Base-by-base conservation (phyloP, 177 flowering plant species). In the Vitis hybrid region DNA sequence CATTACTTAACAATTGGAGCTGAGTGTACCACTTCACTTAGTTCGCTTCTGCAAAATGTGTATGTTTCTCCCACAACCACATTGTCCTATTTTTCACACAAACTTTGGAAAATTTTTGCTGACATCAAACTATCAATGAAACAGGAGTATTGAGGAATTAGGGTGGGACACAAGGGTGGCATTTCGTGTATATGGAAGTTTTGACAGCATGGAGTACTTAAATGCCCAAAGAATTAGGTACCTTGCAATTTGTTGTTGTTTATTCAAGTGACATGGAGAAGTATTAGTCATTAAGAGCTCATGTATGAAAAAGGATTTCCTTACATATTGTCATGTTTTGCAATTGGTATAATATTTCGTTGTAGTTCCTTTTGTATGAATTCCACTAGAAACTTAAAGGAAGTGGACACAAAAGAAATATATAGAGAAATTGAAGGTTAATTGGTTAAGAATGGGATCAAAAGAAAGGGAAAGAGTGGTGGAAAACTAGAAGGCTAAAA, bases 151-250 rank as follows among this genome's bases (percentile, higher is more conserved):
- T 51, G 35, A 81, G 64, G 90, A 92, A 75, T n/a, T 83, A 55
- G 97, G 97, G 56, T 88, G 95, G 90, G 99, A 94, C 72, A 81
- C 83, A 59, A 88, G 99, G 75, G 93, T 87, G 14, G 91, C 87
- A 72, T 90, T 92, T 51, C n/a, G 79, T 19, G 75, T 92, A 1
- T 94, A 88, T 77, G 81, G 88, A 72, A 49, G 91, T 54, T 94
- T 94, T 70, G 76, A 82, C 80, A 80, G 91, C 84, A 78, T 79
- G 65, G 99, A 94, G 66, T 92, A 94, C 71, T 73, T 94, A 69
- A 90, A 88, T 77, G 97, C 99, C 15, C 99, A 94, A 77, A 82
- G 82, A 77, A 83, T 92, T 10, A 87, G 98, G 98, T 91, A 81
- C 35, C 32, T 14, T 50, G 19, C 56, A 69, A 10, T 32, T 11